Evolutionary conservation across 169 alveolate genomes (phyloP), one percentile per base, ranked within the genome.

Genomic region (Fabrea salina): DNA sequence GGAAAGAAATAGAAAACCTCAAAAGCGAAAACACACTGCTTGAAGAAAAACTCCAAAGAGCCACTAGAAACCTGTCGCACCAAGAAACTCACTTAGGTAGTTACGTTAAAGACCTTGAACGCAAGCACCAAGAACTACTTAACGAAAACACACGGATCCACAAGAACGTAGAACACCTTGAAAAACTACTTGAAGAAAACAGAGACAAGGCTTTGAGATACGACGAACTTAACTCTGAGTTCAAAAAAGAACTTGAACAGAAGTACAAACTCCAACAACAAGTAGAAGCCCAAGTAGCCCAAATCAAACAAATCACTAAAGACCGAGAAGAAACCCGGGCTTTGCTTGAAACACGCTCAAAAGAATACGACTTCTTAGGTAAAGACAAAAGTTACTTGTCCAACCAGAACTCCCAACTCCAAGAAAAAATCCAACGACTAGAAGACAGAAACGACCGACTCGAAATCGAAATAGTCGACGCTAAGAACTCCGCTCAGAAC

Each of bases 361-460:
- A 89, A 77, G 88, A 91, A 61, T 75, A 79, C 13, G 95, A 91
- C 64, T 51, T 91, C 16, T 44, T 88, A 27, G 72, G 56, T 66
- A 79, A 86, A 80, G 95, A 91, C 58, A 91, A 91, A 72, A 79
- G 83, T 8, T 91, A 81, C 72, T 70, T 91, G 25, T 70, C 91
- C 7, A 85, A 89, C 47, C 92, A 91, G 77, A 86, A 83, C 68
- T 78, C 80, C 13, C 47, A 79, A 44, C 49, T 87, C 3, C 75
- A 74, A 6, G 95, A 91, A 37, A 82, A 86, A 54, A 79, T 72
- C 37, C 86, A 87, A 66, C 56, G 94, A 43, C 79, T 87, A 13
- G 95, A 91, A 53, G 95, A 91, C 75, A 74, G 85, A 77, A 75
- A 83, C 11, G 93, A 91, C 64, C 84, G 91, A 67, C 70, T 85